These are phyloP conservation scores for Trifolium repens DNA, from an alignment of 306 rosid species.

Conservation along the genomic window DNA sequence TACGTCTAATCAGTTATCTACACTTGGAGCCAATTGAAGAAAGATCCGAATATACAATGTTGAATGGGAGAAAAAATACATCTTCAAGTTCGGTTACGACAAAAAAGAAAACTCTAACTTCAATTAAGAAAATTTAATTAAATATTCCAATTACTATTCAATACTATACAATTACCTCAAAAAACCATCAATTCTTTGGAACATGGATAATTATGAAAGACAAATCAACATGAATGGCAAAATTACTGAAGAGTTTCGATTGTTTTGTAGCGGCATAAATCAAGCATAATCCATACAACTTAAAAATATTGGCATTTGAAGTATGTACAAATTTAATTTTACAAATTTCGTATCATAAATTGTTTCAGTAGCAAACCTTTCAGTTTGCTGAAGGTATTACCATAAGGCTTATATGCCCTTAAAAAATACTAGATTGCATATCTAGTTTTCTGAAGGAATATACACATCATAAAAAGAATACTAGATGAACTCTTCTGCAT, in stretches of 20 bases:
- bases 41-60: not conserved
- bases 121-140: slow-evolving; percentile 17
- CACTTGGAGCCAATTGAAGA: slow-evolving; percentile 21
- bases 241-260: slow-evolving; percentile 11
- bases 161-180: not conserved
- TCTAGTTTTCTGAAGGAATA: slow-evolving; percentile 11
- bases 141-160: slow-evolving; percentile 2
- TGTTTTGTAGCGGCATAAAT: slow-evolving; percentile 15
- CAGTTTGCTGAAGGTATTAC: slow-evolving; percentile 8
- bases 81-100: slow-evolving; percentile 5
- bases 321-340: not conserved
- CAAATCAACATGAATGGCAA: slow-evolving; percentile 3
- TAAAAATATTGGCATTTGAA: slow-evolving; percentile 19
- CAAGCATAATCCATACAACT: slow-evolving; percentile 11
- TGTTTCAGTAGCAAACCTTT: slow-evolving; percentile 28
- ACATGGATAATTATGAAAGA: slow-evolving; percentile 5
- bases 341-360: slow-evolving; percentile 15
- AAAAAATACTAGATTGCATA: slow-evolving; percentile 7
- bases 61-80: not conserved
- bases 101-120: not conserved
- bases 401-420: not conserved
- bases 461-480: not conserved
- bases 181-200: not conserved
- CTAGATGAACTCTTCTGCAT: slow-evolving; percentile 12
- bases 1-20: slow-evolving; percentile 13